A percentile compares a stretch with the other conserved stretches of the same genome.
Evolutionary conservation across 2,329 filamentous ascomycete genomes (phyloP).

Genomic region (Colletotrichum simmondsii): DNA sequence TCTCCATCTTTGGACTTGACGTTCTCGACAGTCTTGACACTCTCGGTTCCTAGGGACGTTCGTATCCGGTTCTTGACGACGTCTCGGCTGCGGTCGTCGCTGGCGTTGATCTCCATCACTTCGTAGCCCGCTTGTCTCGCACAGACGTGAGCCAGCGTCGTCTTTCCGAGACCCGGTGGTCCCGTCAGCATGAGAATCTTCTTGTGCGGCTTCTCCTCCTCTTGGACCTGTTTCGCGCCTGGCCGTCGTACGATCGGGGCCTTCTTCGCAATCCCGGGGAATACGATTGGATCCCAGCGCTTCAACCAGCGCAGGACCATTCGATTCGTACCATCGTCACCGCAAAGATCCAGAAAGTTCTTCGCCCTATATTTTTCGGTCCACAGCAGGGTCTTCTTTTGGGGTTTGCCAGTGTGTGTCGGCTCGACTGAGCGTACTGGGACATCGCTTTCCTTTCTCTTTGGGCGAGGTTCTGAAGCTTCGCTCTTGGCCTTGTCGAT

Average conservation of each 20-base stretch:
- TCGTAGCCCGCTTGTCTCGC: conserved; percentile 96
- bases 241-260: conserved; percentile 55
- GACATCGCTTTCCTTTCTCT: conserved; percentile 40
- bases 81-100: conserved; percentile 89
- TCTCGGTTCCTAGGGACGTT: conserved; percentile 93
- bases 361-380: conserved; percentile 96
- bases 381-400: conserved; percentile 77
- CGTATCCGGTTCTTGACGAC: conserved; percentile 92
- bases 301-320: conserved; percentile 94
- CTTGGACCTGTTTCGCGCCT: conserved; percentile 52
- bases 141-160: conserved; percentile 94
- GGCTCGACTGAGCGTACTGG: conserved; percentile 57
- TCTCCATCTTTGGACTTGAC: conserved; percentile 62
- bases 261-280: conserved; percentile 79
- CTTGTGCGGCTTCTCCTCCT: conserved; percentile 79
- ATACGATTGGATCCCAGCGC: conserved; percentile 92
- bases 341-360: conserved; percentile 92
- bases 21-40: conserved; percentile 81
- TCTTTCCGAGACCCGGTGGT: conserved; percentile 94
- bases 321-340: conserved; percentile 93
- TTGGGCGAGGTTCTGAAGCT: conserved; percentile 49
- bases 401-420: conserved; percentile 47
- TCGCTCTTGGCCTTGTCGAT: conserved; percentile 78
- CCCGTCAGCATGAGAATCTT: conserved; percentile 93
- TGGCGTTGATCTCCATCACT: conserved; percentile 96